Conservation (phyloP, 208 protist genomes). For the Angomonas deanei region DNA sequence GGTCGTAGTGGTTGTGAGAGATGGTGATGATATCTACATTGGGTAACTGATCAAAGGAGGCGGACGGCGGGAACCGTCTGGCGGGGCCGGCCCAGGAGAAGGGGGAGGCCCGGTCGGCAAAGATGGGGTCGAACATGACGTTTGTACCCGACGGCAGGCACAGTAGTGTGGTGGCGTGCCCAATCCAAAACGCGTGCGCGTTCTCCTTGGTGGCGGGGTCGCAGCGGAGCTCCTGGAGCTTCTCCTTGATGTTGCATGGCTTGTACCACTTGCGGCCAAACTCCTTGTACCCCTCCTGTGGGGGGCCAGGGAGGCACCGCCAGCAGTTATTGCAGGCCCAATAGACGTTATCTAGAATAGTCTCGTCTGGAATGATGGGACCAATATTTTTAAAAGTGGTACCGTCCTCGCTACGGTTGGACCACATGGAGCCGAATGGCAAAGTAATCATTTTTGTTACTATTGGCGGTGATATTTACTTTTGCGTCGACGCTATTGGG, state of each 20-base stretch:
- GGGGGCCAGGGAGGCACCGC: constrained; percentile 7
- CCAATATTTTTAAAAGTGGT: constrained; percentile 63
- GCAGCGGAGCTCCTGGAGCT: constrained; percentile 15
- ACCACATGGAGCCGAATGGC: constrained; percentile 33
- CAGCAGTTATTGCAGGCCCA: constrained; percentile 11
- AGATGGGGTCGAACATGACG: constrained; percentile 87
- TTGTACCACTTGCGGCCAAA: constrained; percentile 36
- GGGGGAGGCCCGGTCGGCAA: constrained; percentile 47
- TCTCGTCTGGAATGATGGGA: background rate
- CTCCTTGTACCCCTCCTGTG: constrained; percentile 30
- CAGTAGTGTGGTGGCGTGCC: constrained; percentile 72
- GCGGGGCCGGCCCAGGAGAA: constrained; percentile 48
- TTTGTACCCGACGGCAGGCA: constrained; percentile 48
- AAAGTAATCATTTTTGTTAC: constrained; percentile 12
- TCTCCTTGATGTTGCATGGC: constrained; percentile 29
- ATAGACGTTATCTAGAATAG: constrained; percentile 8
- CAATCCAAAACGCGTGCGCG: constrained; percentile 59
- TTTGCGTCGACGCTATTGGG: no score
- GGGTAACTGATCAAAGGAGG: constrained; percentile 49
- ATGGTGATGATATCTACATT: constrained; percentile 65
- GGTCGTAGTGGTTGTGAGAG: constrained; percentile 89
- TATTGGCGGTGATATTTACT: no score
- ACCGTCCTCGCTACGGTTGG: constrained; percentile 32
- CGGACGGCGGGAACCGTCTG: constrained; percentile 24
- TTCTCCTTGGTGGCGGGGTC: constrained; percentile 8